Percentiles rank a stretch among this genome's conserved stretches.
Conservation (phyloP, 805 yeast genomes). For the Grigorovia yakushimaensis region DNA sequence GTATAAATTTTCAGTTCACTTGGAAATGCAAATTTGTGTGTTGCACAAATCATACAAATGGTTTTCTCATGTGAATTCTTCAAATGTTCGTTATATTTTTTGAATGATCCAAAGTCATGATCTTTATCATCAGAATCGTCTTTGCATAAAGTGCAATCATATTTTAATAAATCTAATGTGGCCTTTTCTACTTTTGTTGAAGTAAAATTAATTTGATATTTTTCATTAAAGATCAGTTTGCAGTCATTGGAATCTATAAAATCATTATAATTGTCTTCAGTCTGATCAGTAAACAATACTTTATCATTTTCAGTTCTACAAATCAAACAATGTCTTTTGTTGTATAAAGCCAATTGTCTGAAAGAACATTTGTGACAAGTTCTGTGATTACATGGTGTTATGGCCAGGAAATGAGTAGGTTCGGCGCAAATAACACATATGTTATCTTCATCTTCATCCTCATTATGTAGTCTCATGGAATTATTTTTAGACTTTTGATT, state of each 20-base stretch:
- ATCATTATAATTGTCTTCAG: conserved; percentile 31
- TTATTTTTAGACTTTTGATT: background rate
- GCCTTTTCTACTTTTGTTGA: conserved; percentile 36
- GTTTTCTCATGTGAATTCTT: conserved; percentile 50
- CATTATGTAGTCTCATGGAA: conserved; percentile 6
- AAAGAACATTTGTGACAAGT: conserved; percentile 78
- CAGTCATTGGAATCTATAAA: conserved; percentile 18
- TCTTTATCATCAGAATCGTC: conserved; percentile 13
- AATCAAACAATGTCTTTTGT: conserved; percentile 64
- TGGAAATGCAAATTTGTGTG: conserved; percentile 69
- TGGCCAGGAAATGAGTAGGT: conserved; percentile 48
- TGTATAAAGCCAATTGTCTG: conserved; percentile 72
- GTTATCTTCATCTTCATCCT: conserved; percentile 33
- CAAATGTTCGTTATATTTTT: conserved; percentile 55
- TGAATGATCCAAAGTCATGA: conserved; percentile 38
- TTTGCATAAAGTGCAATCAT: conserved; percentile 45
- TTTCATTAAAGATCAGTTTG: conserved; percentile 26
- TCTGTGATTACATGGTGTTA: conserved; percentile 75
- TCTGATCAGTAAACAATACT: conserved; percentile 48
- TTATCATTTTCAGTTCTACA: conserved; percentile 65
- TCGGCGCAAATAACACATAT: conserved; percentile 82
- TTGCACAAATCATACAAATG: conserved; percentile 68
- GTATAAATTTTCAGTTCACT: conserved; percentile 57
- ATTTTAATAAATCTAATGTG: conserved; percentile 43
- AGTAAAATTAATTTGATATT: conserved; percentile 52